Percentiles rank a stretch among this genome's conserved stretches.
phyloP scores from a whole-genome alignment of 2,329 filamentous ascomycete species.

The Neonectria hederae region DNA sequence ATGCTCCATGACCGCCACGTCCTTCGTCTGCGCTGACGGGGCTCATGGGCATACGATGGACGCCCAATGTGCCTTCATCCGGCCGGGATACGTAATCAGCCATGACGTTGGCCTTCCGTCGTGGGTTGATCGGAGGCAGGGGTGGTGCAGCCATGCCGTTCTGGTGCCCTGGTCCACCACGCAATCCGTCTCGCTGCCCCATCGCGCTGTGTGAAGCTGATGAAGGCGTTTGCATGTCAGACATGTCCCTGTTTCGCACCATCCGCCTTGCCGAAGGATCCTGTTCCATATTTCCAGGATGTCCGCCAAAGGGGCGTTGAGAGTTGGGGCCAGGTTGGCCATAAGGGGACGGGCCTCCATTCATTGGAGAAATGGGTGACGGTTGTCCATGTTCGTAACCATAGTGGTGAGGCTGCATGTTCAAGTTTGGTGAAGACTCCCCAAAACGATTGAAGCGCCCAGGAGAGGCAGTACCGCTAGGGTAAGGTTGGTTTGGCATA shows the following conservation, averaged over 20 bases:
- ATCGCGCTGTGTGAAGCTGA: slow-evolving; percentile 57
- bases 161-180: slow-evolving; percentile 31
- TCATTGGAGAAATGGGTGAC: slow-evolving; percentile 55
- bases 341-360: slow-evolving; percentile 29
- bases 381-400: slow-evolving; percentile 53
- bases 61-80: slow-evolving; percentile 45
- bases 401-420: slow-evolving; percentile 27
- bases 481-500: slow-evolving; percentile 55
- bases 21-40: slow-evolving; percentile 33
- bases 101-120: slow-evolving; percentile 58
- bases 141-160: slow-evolving; percentile 56
- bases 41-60: slow-evolving; percentile 37
- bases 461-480: slow-evolving; percentile 29
- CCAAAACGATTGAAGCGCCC: slow-evolving; percentile 37
- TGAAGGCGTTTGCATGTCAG: slow-evolving; percentile 60
- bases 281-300: slow-evolving; percentile 18
- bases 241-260: slow-evolving; percentile 59
- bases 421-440: slow-evolving; percentile 29
- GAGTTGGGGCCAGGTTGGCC: slow-evolving; percentile 25
- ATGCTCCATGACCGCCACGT: slow-evolving; percentile 38
- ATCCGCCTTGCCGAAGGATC: slow-evolving; percentile 47
- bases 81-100: slow-evolving; percentile 48
- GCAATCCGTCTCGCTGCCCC: slow-evolving; percentile 50
- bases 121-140: slow-evolving; percentile 68
- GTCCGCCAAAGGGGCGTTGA: slow-evolving; percentile 26